Evolutionary conservation across 371 early-diverging fungal species (phyloP), one percentile per base, ranked within the genome.

Genomic region (Mortierella polycephala): DNA sequence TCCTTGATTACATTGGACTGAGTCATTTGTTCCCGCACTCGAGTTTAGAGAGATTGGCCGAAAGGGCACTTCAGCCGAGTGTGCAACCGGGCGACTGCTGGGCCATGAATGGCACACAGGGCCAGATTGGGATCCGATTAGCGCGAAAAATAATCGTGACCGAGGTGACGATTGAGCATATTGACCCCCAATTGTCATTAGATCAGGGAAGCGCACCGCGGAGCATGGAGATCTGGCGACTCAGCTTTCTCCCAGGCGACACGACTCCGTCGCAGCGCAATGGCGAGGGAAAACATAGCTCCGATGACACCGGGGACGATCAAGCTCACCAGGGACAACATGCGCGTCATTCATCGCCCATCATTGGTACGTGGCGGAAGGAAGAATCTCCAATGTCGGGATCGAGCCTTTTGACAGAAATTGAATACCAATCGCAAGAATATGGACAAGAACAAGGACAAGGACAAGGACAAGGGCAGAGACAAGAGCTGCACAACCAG

Each of bases 81-180:
- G 81, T 83, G 23, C 77, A 85, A 14, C 74, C 86, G 5, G 93
- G 92, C 12, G 84, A 90, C 60, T 93, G 94, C 69, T 94, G 93
- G 93, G 86, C 92, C 0, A 85, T 91, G 83, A 69, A 62, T 13
- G 92, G 92, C 7, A 54, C 67, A 10, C 65, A 70, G 7, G 94
- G 94, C 0, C 83, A 86, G 40, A 59, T 94, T 9, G 91, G 86
- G 0, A 83, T 94, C 8, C 82, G 74, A 8, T 80, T 94, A 42
- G 82, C 87, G 3, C 67, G 84, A 42, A 76, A 83, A 1, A 82
- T 92, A 12, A 72, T 84, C 6, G 82, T 89, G 0, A 83, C 86
- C 0, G 87, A 84, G 13, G 84, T 94, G 66, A 88, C 89, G 0
- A 68, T 93, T 14, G 94, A 94, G 67, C 93, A 94, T 74, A 82